A percentile compares a stretch with the other conserved stretches of the same genome.
phyloP scores from a whole-genome alignment of 768 basidiomycete genomes.

The Auricularia sp. region DNA sequence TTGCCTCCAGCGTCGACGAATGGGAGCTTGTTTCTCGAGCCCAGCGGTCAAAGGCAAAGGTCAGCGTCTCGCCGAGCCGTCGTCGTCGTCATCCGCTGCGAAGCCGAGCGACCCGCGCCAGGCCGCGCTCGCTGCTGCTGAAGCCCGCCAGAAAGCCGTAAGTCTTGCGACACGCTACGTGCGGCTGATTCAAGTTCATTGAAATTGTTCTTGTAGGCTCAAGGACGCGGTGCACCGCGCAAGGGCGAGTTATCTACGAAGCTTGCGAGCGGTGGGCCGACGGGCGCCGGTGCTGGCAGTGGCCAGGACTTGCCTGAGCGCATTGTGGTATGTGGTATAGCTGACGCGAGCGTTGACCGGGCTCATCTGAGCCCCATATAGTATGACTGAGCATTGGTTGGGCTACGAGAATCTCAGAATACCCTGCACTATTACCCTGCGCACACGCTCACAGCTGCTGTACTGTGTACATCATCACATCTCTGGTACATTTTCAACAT shows the following conservation, averaged over 20 bases:
- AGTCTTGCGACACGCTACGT: not conserved
- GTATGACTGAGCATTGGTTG: too few relatives aligned
- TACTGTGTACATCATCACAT: too few relatives aligned
- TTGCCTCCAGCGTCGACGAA: not conserved
- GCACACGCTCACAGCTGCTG: too few relatives aligned
- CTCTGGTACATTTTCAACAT: too few relatives aligned
- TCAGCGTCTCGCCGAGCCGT: not conserved
- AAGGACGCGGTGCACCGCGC: not conserved
- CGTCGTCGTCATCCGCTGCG: not conserved
- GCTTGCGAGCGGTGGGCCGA: not conserved
- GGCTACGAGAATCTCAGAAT: too few relatives aligned
- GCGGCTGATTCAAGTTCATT: too few relatives aligned
- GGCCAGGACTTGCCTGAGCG: not conserved
- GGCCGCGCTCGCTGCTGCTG: not conserved
- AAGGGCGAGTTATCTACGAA: not conserved
- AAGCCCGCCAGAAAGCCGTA: not conserved
- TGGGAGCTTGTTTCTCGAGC: not conserved
- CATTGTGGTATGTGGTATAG: not conserved
- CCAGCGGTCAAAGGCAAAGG: not conserved
- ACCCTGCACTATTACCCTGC: too few relatives aligned
- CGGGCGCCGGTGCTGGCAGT: not conserved
- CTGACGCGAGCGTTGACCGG: too few relatives aligned
- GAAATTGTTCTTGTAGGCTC: not conserved
- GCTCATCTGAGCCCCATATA: too few relatives aligned
- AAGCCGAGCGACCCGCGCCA: not conserved